Conservation (phyloP, 495 filamentous ascomycete genomes). For the Penicillium cosmopolitanum region DNA sequence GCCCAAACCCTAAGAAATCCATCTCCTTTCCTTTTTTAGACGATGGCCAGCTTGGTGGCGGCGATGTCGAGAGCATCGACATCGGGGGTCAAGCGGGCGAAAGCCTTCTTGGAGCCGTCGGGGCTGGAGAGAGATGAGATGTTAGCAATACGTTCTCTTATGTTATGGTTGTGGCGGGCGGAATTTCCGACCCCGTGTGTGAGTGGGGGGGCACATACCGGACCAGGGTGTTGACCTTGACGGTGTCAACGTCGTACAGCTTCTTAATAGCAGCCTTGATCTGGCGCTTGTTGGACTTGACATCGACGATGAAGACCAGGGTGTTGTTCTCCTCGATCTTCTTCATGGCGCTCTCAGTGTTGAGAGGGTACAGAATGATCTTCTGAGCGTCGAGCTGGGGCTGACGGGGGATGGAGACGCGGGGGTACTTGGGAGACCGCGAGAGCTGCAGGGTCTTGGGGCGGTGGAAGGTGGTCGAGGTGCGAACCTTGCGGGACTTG, state of each 20-base stretch:
- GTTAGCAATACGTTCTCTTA: not conserved
- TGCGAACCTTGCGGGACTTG: slow-evolving; percentile 90
- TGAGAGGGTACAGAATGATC: slow-evolving; percentile 82
- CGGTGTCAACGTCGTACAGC: slow-evolving; percentile 95
- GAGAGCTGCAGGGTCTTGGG: slow-evolving; percentile 92
- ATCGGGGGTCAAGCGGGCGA: slow-evolving; percentile 89
- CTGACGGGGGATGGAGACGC: slow-evolving; percentile 87
- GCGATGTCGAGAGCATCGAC: slow-evolving; percentile 99
- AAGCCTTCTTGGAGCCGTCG: slow-evolving; percentile 98
- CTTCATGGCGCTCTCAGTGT: slow-evolving; percentile 99
- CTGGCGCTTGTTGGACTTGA: slow-evolving; percentile 99
- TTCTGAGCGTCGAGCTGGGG: slow-evolving; percentile 93
- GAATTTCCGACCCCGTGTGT: too few relatives aligned
- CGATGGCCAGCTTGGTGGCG: slow-evolving; percentile 96
- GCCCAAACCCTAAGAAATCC: slow-evolving; percentile 47
- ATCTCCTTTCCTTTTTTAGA: slow-evolving; percentile 60
- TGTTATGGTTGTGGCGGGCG: too few relatives aligned
- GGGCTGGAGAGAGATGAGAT: slow-evolving; percentile 59
- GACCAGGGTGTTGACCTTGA: slow-evolving; percentile 99
- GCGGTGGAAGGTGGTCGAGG: slow-evolving; percentile 94
- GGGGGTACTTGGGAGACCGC: slow-evolving; percentile 93
- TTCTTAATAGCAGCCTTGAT: slow-evolving; percentile 98
- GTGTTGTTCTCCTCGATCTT: slow-evolving; percentile 99
- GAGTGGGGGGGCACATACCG: slow-evolving; percentile 59
- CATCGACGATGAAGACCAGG: slow-evolving; percentile 96